Evolutionary conservation across 2,329 filamentous ascomycete species (phyloP).

Genomic region (Colletotrichum musicola): DNA sequence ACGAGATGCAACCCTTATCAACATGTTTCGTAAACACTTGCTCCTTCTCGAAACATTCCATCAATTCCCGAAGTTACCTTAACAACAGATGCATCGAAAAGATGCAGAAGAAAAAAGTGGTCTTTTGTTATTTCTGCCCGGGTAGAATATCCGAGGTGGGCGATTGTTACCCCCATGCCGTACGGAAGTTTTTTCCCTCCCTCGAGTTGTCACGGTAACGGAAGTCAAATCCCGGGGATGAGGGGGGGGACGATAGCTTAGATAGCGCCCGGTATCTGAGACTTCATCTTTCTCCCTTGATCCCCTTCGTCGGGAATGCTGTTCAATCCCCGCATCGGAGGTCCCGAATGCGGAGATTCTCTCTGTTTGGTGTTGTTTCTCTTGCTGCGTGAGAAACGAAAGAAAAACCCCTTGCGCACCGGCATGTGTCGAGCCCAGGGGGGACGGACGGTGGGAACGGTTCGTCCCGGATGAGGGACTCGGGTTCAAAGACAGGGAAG

Average conservation of each 20-base stretch:
- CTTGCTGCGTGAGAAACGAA: not conserved
- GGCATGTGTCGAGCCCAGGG: no score
- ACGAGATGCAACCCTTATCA: no score
- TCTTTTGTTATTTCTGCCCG: slow-evolving; percentile 21
- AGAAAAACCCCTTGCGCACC: no score
- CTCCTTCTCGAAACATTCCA: no score
- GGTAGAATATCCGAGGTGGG: slow-evolving; percentile 22
- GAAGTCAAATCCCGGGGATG: not conserved
- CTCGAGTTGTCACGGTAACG: no score
- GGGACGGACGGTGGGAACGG: not conserved
- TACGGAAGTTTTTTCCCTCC: no score
- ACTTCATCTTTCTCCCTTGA: not conserved
- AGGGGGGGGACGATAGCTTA: not conserved
- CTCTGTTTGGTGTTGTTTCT: not conserved
- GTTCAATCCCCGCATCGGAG: not conserved
- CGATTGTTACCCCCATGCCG: not conserved
- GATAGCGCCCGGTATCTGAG: not conserved
- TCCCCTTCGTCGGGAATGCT: no score
- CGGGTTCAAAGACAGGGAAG: no score
- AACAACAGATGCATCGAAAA: not conserved
- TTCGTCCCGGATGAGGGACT: not conserved
- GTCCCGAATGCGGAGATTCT: slow-evolving; percentile 3
- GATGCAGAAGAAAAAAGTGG: not conserved
- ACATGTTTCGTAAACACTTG: no score
- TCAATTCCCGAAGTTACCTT: not conserved